Evolutionary conservation across 768 basidiomycete species (phyloP).

Genomic region (Suillus hirtellus): DNA sequence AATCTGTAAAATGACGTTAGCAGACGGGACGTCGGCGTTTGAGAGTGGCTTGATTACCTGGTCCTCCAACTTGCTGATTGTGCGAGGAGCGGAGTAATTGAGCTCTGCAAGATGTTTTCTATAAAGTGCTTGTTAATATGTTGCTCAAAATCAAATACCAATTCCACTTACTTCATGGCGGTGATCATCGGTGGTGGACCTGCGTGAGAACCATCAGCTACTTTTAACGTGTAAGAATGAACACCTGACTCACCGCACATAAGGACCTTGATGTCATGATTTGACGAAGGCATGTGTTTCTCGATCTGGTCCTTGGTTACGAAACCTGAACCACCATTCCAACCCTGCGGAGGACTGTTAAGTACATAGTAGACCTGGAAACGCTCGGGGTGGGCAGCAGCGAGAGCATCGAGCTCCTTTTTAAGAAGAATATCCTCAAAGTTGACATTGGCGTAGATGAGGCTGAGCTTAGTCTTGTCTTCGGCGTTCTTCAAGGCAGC

Average conservation of each 20-base stretch:
- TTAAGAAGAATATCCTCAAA: slow-evolving; percentile 90
- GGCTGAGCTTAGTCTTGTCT: slow-evolving; percentile 78
- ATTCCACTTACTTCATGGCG: slow-evolving; percentile 71
- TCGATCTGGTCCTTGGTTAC: slow-evolving; percentile 92
- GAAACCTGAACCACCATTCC: slow-evolving; percentile 91
- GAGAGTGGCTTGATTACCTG: slow-evolving; percentile 49
- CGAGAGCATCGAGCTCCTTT: slow-evolving; percentile 82
- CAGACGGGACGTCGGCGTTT: neutral
- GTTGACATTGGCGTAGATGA: slow-evolving; percentile 98
- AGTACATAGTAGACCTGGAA: slow-evolving; percentile 90
- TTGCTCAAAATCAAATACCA: neutral
- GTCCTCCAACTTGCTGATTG: slow-evolving; percentile 92
- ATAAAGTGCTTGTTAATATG: slow-evolving; percentile 13
- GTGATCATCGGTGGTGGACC: slow-evolving; percentile 76
- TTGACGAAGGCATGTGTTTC: slow-evolving; percentile 67
- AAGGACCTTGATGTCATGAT: slow-evolving; percentile 76
- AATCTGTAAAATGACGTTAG: slow-evolving; percentile 33
- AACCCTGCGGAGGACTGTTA: slow-evolving; percentile 87
- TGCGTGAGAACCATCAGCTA: slow-evolving; percentile 26
- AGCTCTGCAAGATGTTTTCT: slow-evolving; percentile 91
- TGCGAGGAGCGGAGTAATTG: slow-evolving; percentile 82
- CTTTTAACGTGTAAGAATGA: slow-evolving; percentile 12
- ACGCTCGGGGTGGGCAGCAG: slow-evolving; percentile 55
- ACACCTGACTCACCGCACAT: slow-evolving; percentile 69
- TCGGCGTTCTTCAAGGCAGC: slow-evolving; percentile 88